Conservation (phyloP, 106 monocot species). For the Phalaenopsis aphrodite region DNA sequence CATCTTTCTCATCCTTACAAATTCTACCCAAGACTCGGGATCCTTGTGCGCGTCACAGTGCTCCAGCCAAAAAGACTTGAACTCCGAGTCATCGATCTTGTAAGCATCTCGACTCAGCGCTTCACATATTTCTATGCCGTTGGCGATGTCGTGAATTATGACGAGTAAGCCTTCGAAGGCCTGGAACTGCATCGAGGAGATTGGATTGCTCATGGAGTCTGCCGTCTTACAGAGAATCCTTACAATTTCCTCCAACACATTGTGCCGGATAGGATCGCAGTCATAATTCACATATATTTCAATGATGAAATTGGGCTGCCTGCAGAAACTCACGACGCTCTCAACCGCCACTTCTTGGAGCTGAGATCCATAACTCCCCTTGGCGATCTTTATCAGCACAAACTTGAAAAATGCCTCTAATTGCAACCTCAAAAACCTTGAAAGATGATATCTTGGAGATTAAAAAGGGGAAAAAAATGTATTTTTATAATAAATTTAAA, state of each 20-base stretch:
- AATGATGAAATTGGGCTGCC: slow-evolving; percentile 60
- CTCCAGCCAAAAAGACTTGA: slow-evolving; percentile 60
- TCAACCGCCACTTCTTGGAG: slow-evolving; percentile 90
- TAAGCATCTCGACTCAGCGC: slow-evolving; percentile 21
- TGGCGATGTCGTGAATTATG: slow-evolving; percentile 55
- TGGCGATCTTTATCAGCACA: slow-evolving; percentile 46
- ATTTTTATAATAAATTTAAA: background rate
- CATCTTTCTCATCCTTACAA: slow-evolving; percentile 64
- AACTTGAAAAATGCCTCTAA: slow-evolving; percentile 81
- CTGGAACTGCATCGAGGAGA: slow-evolving; percentile 44
- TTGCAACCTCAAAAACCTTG: slow-evolving; percentile 53
- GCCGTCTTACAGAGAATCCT: slow-evolving; percentile 72
- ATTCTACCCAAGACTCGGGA: slow-evolving; percentile 48
- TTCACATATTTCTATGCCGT: slow-evolving; percentile 30
- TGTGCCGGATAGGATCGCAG: slow-evolving; percentile 59
- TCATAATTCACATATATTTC: slow-evolving; percentile 92
- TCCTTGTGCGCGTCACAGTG: slow-evolving; percentile 18
- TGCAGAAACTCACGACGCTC: slow-evolving; percentile 61
- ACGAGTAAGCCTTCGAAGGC: slow-evolving; percentile 69
- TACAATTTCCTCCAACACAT: slow-evolving; percentile 58
- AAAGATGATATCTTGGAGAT: background rate
- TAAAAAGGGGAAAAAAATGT: background rate
- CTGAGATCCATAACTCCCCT: slow-evolving; percentile 20
- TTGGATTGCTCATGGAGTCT: slow-evolving; percentile 30
- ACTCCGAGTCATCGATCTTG: slow-evolving; percentile 39